phyloP scores from a whole-genome alignment of 768 basidiomycete species.

The Rhodotorula babjevae region DNA sequence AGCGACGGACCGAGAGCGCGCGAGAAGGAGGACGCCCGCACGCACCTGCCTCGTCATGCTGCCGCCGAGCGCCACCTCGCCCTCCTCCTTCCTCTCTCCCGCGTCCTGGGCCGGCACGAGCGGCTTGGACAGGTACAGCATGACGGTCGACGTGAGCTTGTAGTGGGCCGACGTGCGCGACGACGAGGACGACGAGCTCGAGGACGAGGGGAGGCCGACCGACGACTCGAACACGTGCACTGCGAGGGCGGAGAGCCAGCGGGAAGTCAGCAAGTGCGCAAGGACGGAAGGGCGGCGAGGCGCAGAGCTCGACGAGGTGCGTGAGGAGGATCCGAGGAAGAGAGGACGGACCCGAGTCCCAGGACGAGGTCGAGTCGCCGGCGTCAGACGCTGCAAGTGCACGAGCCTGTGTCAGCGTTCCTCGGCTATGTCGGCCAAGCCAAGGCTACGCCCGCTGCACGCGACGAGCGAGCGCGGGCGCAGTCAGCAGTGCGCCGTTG shows the following conservation, averaged over 20 bases:
- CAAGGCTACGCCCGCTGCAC: no score
- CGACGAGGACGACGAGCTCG: neutral
- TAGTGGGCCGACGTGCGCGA: slow-evolving; percentile 67
- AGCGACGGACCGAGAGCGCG: neutral
- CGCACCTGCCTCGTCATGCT: slow-evolving; percentile 95
- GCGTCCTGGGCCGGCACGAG: slow-evolving; percentile 47
- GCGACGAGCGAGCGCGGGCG: no score
- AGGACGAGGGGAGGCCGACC: neutral
- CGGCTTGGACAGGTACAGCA: slow-evolving; percentile 72
- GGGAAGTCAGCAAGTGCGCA: neutral
- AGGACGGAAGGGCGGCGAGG: no score
- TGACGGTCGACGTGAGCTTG: slow-evolving; percentile 93
- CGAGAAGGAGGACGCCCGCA: neutral
- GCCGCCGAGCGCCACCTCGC: slow-evolving; percentile 79
- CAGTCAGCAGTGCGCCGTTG: no score
- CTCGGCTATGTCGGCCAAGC: no score
- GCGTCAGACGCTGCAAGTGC: slow-evolving; percentile 6
- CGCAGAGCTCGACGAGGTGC: no score
- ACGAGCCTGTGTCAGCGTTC: no score
- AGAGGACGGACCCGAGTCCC: slow-evolving; percentile 63
- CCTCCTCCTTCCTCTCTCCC: slow-evolving; percentile 51
- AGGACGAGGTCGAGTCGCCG: slow-evolving; percentile 70
- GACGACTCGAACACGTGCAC: slow-evolving; percentile 85
- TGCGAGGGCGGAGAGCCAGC: neutral
- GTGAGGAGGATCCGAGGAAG: no score